Percentiles rank a stretch among this genome's conserved stretches.
phyloP scores from a whole-genome alignment of 1,284 basidiomycete species.

The Trichosporon sp. region DNA sequence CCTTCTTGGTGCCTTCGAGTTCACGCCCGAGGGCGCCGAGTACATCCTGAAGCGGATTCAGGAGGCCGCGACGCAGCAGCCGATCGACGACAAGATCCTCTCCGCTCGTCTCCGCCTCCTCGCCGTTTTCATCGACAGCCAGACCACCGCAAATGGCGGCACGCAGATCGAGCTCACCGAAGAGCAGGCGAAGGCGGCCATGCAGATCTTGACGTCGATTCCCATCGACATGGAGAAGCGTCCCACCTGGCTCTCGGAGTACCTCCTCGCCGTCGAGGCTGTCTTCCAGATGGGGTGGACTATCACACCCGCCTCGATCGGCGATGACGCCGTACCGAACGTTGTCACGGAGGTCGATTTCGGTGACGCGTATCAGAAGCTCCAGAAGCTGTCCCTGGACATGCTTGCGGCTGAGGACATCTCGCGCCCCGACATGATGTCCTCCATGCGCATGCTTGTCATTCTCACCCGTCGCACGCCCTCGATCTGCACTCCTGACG shows the following conservation, averaged over 20 bases:
- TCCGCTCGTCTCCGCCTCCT: conserved; percentile 77
- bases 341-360: conserved; percentile 14
- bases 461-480: conserved; percentile 71
- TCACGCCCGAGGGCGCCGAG: conserved; percentile 46
- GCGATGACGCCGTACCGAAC: conserved; percentile 19
- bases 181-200: conserved; percentile 51
- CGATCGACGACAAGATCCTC: conserved; percentile 54
- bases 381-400: conserved; percentile 69
- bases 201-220: conserved; percentile 63
- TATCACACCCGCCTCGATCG: conserved; percentile 54
- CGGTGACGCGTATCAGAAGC: conserved; percentile 50
- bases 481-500: conserved; percentile 61
- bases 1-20: conserved; percentile 67
- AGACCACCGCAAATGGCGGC: not conserved
- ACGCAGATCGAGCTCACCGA: conserved; percentile 17
- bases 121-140: conserved; percentile 59
- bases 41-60: conserved; percentile 27
- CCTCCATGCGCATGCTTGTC: conserved; percentile 72
- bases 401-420: conserved; percentile 59
- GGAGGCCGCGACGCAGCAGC: conserved; percentile 51
- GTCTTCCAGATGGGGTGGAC: conserved; percentile 71
- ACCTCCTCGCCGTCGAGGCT: conserved; percentile 71
- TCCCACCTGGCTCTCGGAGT: conserved; percentile 79
- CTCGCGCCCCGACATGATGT: conserved; percentile 64
- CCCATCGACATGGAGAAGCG: conserved; percentile 50